A percentile compares a stretch with the other conserved stretches of the same genome.
phyloP scores from a whole-genome alignment of 2,329 filamentous ascomycete species.

The Acarospora socialis region DNA sequence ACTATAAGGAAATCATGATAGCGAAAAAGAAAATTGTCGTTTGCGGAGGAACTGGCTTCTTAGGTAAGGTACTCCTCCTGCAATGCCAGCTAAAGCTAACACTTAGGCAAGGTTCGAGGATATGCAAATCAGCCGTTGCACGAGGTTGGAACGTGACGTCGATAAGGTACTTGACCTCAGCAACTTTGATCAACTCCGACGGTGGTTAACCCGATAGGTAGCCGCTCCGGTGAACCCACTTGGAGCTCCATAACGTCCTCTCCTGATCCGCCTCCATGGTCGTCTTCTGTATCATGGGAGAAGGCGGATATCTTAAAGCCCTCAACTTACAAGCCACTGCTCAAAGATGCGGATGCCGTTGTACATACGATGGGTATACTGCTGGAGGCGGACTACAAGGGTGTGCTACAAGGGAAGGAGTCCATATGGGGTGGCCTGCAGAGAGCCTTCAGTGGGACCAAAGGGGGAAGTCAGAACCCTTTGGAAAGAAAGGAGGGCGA shows the following conservation, averaged over 20 bases:
- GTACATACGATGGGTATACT: constrained; percentile 94
- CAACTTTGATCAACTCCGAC: not conserved
- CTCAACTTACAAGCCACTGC: constrained; percentile 58
- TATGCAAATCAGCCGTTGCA: constrained; percentile 77
- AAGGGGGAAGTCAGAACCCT: constrained; percentile 50
- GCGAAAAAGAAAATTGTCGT: constrained; percentile 70
- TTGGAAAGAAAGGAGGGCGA: constrained; percentile 46
- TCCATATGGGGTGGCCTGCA: constrained; percentile 65
- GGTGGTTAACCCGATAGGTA: constrained; percentile 24
- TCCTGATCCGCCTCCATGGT: constrained; percentile 60
- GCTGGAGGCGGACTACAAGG: constrained; percentile 95
- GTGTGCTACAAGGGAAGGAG: constrained; percentile 68
- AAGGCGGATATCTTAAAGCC: constrained; percentile 78
- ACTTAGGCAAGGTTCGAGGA: constrained; percentile 51
- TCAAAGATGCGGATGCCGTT: constrained; percentile 67
- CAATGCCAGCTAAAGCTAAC: too few relatives aligned
- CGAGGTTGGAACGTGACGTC: constrained; percentile 87
- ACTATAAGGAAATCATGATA: constrained; percentile 25
- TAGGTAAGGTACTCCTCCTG: constrained; percentile 42
- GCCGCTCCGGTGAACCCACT: constrained; percentile 76
- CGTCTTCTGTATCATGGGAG: constrained; percentile 71
- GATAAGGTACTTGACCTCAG: constrained; percentile 53
- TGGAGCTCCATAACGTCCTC: constrained; percentile 72
- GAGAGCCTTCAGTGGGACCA: constrained; percentile 59
- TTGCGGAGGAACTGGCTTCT: constrained; percentile 84